A percentile compares a stretch with the other conserved stretches of the same genome.
phyloP scores from a whole-genome alignment of 805 yeast species.

The Saccharomycodes ludwigii region DNA sequence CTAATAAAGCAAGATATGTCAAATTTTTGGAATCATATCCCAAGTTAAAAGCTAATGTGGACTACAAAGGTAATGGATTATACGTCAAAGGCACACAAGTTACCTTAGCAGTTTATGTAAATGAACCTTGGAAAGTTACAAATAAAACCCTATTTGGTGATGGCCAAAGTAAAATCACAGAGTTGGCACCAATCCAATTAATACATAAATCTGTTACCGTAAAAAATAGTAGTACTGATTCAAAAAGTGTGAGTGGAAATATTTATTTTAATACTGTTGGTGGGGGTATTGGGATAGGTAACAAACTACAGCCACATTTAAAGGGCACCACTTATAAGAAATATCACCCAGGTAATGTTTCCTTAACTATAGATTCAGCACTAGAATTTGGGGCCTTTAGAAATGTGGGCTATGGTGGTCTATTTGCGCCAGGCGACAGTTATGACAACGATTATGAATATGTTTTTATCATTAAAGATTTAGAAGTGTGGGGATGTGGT shows the following conservation, averaged over 20 bases:
- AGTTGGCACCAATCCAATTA: conserved; percentile 55
- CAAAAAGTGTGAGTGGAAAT: conserved; percentile 25
- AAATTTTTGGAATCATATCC: conserved; percentile 39
- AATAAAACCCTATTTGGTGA: conserved; percentile 67
- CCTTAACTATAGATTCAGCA: conserved; percentile 64
- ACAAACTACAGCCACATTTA: conserved; percentile 42
- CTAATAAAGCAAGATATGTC: conserved; percentile 36
- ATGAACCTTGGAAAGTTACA: conserved; percentile 67
- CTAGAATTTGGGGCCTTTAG: conserved; percentile 76
- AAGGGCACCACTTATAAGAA: conserved; percentile 32
- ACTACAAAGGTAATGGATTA: conserved; percentile 12
- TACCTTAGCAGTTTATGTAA: conserved; percentile 51
- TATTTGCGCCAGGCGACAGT: conserved; percentile 27
- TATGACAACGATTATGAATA: conserved; percentile 41
- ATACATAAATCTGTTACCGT: conserved; percentile 34
- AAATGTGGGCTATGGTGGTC: conserved; percentile 47
- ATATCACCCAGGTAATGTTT: conserved; percentile 62
- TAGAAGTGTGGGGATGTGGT: conserved; percentile 92
- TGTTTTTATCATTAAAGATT: conserved; percentile 53
- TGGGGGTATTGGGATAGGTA: conserved; percentile 78
- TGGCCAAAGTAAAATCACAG: conserved; percentile 41
- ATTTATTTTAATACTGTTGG: conserved; percentile 63
- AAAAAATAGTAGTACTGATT: background rate
- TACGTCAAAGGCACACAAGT: conserved; percentile 25
- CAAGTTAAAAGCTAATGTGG: conserved; percentile 23